Conservation (phyloP, 768 basidiomycete genomes). For the Sarcodon aspratus region DNA sequence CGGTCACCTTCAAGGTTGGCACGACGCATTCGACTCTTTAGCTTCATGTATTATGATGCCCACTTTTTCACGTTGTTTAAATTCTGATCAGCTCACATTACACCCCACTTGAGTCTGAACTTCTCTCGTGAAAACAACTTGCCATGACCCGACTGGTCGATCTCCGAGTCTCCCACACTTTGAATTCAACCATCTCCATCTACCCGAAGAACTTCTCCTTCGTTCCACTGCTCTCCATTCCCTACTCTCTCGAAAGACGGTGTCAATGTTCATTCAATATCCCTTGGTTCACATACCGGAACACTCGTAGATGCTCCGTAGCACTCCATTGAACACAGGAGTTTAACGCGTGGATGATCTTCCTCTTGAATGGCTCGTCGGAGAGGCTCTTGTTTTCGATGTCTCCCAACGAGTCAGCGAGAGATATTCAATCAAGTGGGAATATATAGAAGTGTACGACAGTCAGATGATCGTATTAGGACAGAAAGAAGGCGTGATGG, state of each 20-base stretch:
- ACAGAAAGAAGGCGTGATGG: conserved; percentile 22
- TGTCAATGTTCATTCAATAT: conserved; percentile 38
- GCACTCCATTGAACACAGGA: conserved; percentile 52
- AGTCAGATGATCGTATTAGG: conserved; percentile 17
- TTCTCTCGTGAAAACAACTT: no score
- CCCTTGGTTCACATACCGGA: conserved; percentile 60
- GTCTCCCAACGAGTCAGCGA: conserved; percentile 14
- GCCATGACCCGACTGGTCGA: conserved; percentile 27
- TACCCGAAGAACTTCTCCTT: conserved; percentile 52
- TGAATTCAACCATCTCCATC: conserved; percentile 30
- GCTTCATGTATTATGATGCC: no score
- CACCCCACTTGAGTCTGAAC: no score
- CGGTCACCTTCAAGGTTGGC: no score
- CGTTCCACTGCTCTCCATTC: conserved; percentile 26
- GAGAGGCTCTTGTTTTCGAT: conserved; percentile 44
- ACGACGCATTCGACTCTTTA: no score
- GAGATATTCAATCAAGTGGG: not conserved
- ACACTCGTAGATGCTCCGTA: conserved; percentile 75
- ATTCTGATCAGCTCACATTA: no score
- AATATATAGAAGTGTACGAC: conserved; percentile 13
- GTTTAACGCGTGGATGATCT: conserved; percentile 49
- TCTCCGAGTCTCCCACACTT: conserved; percentile 41
- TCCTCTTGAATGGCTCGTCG: conserved; percentile 37
- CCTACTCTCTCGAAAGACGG: conserved; percentile 33
- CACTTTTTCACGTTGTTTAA: no score